These are phyloP conservation scores for Solanum phureja DNA, from an alignment of 257 asterid genomes.

Conservation along the genomic window DNA sequence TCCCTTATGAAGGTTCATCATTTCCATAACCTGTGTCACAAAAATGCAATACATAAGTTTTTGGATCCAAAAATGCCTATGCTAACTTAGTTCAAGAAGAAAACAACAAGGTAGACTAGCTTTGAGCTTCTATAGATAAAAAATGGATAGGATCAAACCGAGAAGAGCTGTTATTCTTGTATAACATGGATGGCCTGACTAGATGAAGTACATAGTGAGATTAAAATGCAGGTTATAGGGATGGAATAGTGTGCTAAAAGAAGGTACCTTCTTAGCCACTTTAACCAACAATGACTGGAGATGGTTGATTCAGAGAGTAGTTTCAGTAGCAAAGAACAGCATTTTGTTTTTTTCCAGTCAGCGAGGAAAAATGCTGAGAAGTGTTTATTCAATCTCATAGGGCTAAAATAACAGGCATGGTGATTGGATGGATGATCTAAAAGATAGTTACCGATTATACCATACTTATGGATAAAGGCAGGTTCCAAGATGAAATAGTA, in stretches of 20 bases:
- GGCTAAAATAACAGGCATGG: neutral
- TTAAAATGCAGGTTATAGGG: neutral
- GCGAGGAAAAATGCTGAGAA: neutral
- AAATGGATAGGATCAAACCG: neutral
- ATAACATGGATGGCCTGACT: neutral
- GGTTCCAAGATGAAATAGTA: neutral
- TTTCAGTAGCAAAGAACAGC: neutral
- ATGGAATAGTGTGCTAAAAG: neutral
- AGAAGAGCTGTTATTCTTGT: neutral
- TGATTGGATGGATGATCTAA: neutral
- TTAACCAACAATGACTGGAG: neutral
- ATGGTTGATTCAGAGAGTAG: neutral
- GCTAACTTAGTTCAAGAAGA: neutral
- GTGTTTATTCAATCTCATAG: neutral
- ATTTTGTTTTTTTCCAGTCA: neutral
- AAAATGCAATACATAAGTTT: neutral
- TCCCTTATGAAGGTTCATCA: constrained; percentile 45
- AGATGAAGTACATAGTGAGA: neutral
- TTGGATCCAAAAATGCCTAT: neutral
- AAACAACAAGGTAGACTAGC: neutral
- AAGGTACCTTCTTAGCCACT: neutral
- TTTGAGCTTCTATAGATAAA: neutral
- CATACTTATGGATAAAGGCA: neutral
- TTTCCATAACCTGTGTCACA: constrained; percentile 51
- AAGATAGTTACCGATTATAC: neutral